Evolutionary conservation across 768 basidiomycete genomes (phyloP).

Genomic region (Phaeolepiota aurea): DNA sequence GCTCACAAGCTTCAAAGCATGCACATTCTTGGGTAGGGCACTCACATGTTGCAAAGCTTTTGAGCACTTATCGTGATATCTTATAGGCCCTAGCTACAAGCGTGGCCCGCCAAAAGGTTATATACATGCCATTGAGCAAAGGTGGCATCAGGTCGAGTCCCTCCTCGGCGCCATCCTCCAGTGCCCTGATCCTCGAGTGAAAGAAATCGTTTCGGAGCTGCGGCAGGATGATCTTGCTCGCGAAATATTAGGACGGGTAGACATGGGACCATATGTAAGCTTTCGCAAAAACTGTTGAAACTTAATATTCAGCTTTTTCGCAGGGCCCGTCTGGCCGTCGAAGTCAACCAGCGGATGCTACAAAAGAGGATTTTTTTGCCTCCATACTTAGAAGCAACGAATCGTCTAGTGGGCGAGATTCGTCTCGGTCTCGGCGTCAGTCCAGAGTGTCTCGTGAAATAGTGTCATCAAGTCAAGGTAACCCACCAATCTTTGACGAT

Average conservation of each 20-base stretch:
- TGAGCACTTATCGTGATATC: background rate
- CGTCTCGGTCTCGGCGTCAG: constrained; percentile 58
- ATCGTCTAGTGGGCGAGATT: constrained; percentile 36
- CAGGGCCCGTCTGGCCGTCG: constrained; percentile 67
- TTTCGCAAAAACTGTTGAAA: background rate
- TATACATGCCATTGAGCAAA: constrained; percentile 86
- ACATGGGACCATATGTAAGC: constrained; percentile 71
- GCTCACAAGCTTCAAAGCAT: constrained; percentile 27
- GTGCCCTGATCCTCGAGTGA: constrained; percentile 58
- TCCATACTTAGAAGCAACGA: constrained; percentile 59
- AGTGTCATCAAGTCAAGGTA: constrained; percentile 64
- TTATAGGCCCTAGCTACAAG: constrained; percentile 66
- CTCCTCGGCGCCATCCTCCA: constrained; percentile 77
- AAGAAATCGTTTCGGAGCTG: constrained; percentile 53
- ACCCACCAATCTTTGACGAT: background rate
- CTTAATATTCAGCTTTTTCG: constrained; percentile 3
- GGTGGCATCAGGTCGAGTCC: constrained; percentile 90
- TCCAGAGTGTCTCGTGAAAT: constrained; percentile 74
- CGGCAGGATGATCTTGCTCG: constrained; percentile 68
- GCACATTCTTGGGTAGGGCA: constrained; percentile 54
- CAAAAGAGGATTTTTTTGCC: constrained; percentile 74
- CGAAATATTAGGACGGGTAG: constrained; percentile 70
- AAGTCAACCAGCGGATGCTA: constrained; percentile 50
- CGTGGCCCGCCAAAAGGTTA: constrained; percentile 87
- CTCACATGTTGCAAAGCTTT: background rate